Base-by-base conservation (phyloP, 2,329 filamentous ascomycete genomes). In the Pseudogymnoascus sp. region DNA sequence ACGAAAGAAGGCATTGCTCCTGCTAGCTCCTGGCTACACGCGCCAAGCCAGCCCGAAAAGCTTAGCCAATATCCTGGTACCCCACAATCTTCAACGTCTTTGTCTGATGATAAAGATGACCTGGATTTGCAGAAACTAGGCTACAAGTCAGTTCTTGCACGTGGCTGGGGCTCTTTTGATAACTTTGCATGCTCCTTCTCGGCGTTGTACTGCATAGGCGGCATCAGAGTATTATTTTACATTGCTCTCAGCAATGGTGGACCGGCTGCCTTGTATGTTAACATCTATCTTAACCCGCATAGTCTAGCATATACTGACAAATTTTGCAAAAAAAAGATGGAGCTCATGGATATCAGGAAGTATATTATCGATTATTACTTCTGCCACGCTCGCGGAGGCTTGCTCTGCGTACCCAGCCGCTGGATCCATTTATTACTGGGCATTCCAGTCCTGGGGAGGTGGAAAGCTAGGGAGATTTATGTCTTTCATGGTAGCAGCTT, bases 351-450 rank as follows among this genome's bases (percentile, higher is more conserved):
- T 63, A 31, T 63, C 61, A 12, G 61, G 61, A 35, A 63, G 61
- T 38, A 45, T 63, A 31, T 21, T 63, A 6, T 28, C 62, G 23
- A 37, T 70, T 60, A 68, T 72, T 58, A 72, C 71, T 23, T 71
- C 71, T 35, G 70, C 70, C 38, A 71, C 67, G 40, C 70, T 72
- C 41, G 71, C 71, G 8, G 71, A 72, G 63, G 70, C 69, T 11
- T 72, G 70, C 60, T 72, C 71, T n/a, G 65, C 66, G 37, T 71
- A 71, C 58, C 71, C 71, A 21, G 70, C 70, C 41, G 71, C 71
- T 16, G 71, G 71, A 23, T 72, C 71, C 5, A 72, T 71, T 31
- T 72, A 72, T 64, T 71, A 71, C 62, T 72, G 70, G 69, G 71
- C 69, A n/a, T 71, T 70, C 58, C 64, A 68, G 59, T 72, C 71